Conservation (phyloP, 306 rosid species). For the Comarum palustre region DNA sequence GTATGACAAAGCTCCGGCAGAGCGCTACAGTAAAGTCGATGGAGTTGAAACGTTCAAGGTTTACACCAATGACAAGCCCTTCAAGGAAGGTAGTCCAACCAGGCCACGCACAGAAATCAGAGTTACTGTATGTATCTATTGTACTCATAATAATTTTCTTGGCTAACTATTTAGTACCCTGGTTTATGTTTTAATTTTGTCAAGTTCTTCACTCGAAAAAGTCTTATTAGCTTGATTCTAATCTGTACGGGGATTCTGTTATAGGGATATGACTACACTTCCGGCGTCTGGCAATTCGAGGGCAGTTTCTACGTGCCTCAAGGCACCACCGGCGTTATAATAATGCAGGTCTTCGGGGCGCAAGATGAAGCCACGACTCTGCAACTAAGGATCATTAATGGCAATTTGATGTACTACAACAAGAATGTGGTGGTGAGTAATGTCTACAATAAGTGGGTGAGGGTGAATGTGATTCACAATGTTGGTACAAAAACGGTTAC, state of each 20-base stretch:
- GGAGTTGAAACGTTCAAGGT: slow-evolving; percentile 23
- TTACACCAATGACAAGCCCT: slow-evolving; percentile 20
- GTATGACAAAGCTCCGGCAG: background rate
- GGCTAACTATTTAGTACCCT: background rate
- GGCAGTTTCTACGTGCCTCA: slow-evolving; percentile 24
- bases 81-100: slow-evolving; percentile 17
- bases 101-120: slow-evolving; percentile 24
- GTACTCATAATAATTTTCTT: background rate
- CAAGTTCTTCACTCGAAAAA: background rate
- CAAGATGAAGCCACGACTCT: slow-evolving; percentile 4
- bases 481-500: background rate
- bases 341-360: slow-evolving; percentile 27
- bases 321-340: slow-evolving; percentile 14
- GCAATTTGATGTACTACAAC: slow-evolving; percentile 8
- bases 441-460: slow-evolving; percentile 18
- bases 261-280: slow-evolving; percentile 26
- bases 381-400: slow-evolving; percentile 10
- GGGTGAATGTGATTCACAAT: slow-evolving; percentile 25
- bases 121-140: background rate
- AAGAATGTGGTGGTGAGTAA: background rate
- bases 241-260: background rate
- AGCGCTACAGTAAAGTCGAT: slow-evolving; percentile 5
- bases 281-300: slow-evolving; percentile 36
- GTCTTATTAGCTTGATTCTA: no score
- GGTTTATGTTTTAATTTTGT: no score